These are phyloP conservation scores for Globisporangium recalcitrans DNA, from an alignment of 352 stramenopile species.

Conservation along the genomic window DNA sequence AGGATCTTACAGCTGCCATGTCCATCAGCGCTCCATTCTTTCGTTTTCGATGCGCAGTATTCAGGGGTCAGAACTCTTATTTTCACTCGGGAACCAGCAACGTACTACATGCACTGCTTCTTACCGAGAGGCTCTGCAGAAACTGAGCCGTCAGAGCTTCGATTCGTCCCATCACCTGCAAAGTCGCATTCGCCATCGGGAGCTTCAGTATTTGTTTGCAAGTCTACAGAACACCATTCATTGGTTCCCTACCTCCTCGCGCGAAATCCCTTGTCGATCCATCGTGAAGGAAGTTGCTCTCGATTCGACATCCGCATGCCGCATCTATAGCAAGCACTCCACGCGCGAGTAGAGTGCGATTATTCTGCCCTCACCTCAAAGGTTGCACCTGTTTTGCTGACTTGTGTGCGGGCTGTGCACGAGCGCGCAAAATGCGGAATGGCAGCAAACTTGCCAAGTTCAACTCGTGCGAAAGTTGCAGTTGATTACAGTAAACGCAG, in stretches of 20 bases:
- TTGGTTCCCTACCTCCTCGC: constrained; percentile 35
- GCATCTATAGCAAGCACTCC: background rate
- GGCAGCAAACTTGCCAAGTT: constrained; percentile 18
- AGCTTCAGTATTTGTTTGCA: background rate
- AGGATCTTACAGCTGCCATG: constrained; percentile 46
- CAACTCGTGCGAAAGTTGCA: constrained; percentile 25
- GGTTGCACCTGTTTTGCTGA: background rate
- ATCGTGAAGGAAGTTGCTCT: background rate
- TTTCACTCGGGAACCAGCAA: background rate
- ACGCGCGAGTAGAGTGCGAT: background rate
- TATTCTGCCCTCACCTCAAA: background rate
- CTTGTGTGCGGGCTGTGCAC: background rate
- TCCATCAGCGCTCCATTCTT: constrained; percentile 47
- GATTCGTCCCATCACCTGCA: constrained; percentile 54
- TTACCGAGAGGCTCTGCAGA: constrained; percentile 43
- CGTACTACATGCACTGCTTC: background rate
- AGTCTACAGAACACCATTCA: background rate
- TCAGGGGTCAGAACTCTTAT: background rate
- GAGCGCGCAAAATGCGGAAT: constrained; percentile 14
- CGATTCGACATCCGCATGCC: background rate
- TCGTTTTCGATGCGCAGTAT: background rate
- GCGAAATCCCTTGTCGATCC: constrained; percentile 10
- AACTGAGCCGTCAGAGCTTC: constrained; percentile 55
- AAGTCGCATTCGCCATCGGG: background rate
- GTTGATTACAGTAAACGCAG: constrained; percentile 18